phyloP scores from a whole-genome alignment of 768 basidiomycete species.

The Clitopilus hobsonii region DNA sequence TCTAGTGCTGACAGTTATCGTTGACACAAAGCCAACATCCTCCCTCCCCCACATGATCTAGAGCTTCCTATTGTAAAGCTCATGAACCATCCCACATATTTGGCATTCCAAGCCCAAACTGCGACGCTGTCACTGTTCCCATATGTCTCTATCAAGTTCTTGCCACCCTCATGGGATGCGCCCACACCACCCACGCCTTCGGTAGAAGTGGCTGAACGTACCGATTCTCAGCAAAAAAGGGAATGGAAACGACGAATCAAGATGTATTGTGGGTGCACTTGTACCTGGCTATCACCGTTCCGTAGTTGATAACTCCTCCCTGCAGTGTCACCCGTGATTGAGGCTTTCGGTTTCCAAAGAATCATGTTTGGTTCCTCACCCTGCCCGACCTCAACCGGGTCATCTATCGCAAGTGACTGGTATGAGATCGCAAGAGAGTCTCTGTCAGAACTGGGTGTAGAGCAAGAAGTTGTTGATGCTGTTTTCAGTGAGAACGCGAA shows the following conservation, averaged over 20 bases:
- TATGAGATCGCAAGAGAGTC: conserved; percentile 78
- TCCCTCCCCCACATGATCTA: conserved; percentile 76
- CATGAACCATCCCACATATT: conserved; percentile 73
- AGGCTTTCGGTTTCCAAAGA: conserved; percentile 81
- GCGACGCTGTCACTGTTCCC: conserved; percentile 74
- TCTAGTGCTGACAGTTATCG: too few species aligned
- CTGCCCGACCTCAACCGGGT: conserved; percentile 40
- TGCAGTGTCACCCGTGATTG: conserved; percentile 74
- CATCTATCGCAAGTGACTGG: conserved; percentile 63
- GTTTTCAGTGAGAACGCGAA: conserved; percentile 58
- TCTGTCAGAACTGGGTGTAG: conserved; percentile 73
- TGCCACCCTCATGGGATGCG: conserved; percentile 72
- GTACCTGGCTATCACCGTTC: not conserved
- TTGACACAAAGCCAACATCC: conserved; percentile 57
- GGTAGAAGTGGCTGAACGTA: conserved; percentile 28
- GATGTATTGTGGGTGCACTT: conserved; percentile 69
- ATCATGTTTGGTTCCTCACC: conserved; percentile 82
- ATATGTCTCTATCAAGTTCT: conserved; percentile 66
- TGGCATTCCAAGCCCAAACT: conserved; percentile 64
- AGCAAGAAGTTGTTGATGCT: conserved; percentile 71
- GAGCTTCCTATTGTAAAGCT: conserved; percentile 70
- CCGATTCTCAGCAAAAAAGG: conserved; percentile 45
- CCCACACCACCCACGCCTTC: conserved; percentile 46
- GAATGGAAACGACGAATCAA: conserved; percentile 75
- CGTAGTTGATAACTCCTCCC: conserved; percentile 4